phyloP scores from a whole-genome alignment of 192 early-diverging fungal species.

The Backusella tarrabulga region DNA sequence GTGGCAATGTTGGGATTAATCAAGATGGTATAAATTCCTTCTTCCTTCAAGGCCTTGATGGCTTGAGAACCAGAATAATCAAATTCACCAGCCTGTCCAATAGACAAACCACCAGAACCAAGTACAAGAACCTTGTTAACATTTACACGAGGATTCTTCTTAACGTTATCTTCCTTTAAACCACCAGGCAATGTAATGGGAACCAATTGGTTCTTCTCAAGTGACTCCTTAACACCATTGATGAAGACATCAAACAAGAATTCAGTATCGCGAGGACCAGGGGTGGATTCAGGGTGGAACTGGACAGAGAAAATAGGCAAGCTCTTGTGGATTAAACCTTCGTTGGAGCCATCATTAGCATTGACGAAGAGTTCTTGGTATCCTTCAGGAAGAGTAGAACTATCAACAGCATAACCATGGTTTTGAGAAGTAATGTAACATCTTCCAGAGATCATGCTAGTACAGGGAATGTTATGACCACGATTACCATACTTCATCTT shows the following conservation, averaged over 20 bases:
- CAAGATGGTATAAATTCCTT: conserved; percentile 94
- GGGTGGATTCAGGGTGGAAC: conserved; percentile 98
- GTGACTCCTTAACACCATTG: conserved; percentile 67
- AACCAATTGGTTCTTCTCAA: conserved; percentile 68
- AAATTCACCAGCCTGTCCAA: conserved; percentile 99
- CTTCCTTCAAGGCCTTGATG: conserved; percentile 98
- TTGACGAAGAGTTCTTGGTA: conserved; percentile 96
- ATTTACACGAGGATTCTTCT: conserved; percentile 53
- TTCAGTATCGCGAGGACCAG: conserved; percentile 97
- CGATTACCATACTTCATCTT: conserved; percentile 99
- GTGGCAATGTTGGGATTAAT: conserved; percentile 99
- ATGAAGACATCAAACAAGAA: conserved; percentile 97
- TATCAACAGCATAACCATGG: conserved; percentile 96
- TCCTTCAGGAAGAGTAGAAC: conserved; percentile 63
- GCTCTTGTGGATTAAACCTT: conserved; percentile 91
- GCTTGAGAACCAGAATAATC: conserved; percentile 97
- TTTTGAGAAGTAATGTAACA: conserved; percentile 99
- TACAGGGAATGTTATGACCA: conserved; percentile 99
- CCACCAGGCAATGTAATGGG: conserved; percentile 72
- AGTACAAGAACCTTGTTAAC: conserved; percentile 94
- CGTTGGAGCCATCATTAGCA: conserved; percentile 98
- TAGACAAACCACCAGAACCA: conserved; percentile 95
- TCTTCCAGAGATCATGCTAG: conserved; percentile 90
- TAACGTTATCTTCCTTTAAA: conserved; percentile 43
- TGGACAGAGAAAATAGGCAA: conserved; percentile 98